A percentile compares a stretch with the other conserved stretches of the same genome.
These are phyloP conservation scores for Tetrahymena elliotti DNA, from an alignment of 73 alveolate species.

Conservation along the genomic window DNA sequence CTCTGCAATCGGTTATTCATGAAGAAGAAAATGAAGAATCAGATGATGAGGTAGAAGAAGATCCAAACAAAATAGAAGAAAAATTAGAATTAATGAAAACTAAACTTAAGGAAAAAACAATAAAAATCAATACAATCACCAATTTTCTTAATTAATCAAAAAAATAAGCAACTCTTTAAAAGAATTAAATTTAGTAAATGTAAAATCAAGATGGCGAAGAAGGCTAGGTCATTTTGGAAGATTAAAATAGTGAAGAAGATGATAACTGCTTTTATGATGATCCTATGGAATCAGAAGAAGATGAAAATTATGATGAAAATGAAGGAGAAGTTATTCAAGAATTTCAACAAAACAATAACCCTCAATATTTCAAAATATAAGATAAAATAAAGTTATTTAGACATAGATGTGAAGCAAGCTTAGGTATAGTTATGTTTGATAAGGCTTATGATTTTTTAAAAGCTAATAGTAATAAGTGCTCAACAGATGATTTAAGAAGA, in stretches of 20 bases:
- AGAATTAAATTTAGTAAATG: neutral
- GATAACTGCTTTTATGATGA: constrained; percentile 14
- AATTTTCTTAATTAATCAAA: constrained; percentile 9
- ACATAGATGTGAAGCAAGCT: constrained; percentile 51
- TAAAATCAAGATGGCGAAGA: neutral
- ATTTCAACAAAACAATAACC: neutral
- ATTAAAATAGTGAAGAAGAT: neutral
- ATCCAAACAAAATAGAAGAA: constrained; percentile 9
- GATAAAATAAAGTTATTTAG: constrained; percentile 35
- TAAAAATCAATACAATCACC: constrained; percentile 9
- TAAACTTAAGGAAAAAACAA: constrained; percentile 35
- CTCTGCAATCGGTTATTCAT: constrained; percentile 8
- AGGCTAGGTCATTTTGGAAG: constrained; percentile 2
- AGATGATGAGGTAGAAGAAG: constrained; percentile 33
- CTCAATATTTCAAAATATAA: constrained; percentile 3
- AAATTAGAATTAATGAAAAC: constrained; percentile 17
- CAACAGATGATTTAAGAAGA: constrained; percentile 13
- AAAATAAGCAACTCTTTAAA: neutral
- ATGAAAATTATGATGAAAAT: neutral
- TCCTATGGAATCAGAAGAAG: constrained; percentile 25
- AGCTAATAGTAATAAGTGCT: neutral
- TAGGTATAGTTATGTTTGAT: constrained; percentile 28
- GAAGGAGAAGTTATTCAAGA: constrained; percentile 27
- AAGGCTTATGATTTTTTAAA: constrained; percentile 3
- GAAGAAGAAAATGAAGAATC: constrained; percentile 49